Conservation (phyloP, 2,329 filamentous ascomycete genomes). For the Elsinoe arachidis region DNA sequence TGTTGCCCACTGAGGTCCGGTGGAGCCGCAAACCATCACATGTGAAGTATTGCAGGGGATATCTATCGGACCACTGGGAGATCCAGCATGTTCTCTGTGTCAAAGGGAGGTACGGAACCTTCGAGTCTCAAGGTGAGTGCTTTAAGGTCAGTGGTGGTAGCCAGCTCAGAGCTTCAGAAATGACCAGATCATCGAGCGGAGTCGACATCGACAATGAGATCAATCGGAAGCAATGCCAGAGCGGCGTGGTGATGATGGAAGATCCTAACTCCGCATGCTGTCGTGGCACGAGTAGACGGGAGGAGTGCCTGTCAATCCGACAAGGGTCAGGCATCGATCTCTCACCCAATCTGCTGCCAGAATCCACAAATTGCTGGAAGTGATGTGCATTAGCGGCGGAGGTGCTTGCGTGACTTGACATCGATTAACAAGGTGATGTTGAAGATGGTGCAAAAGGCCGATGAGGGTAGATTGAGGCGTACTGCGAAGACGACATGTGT, state of each 20-base stretch:
- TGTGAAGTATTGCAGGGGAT: too few species aligned
- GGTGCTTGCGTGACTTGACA: slow-evolving; percentile 8
- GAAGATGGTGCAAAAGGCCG: not conserved
- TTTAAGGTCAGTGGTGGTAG: too few species aligned
- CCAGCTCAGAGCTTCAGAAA: too few species aligned
- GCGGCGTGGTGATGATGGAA: not conserved
- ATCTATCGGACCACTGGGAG: too few species aligned
- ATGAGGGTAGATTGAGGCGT: not conserved
- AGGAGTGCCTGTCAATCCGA: not conserved
- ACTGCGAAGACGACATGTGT: not conserved
- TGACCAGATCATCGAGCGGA: too few species aligned
- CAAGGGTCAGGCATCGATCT: slow-evolving; percentile 4
- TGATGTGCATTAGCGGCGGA: slow-evolving; percentile 8
- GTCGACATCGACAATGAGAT: too few species aligned
- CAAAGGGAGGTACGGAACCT: too few species aligned
- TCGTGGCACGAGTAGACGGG: slow-evolving; percentile 5
- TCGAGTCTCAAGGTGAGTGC: too few species aligned
- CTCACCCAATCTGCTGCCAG: slow-evolving; percentile 2
- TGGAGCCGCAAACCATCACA: too few species aligned
- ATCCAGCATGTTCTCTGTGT: too few species aligned
- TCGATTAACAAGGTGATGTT: not conserved
- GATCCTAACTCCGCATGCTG: not conserved
- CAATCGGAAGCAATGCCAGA: not conserved
- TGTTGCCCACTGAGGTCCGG: too few species aligned
- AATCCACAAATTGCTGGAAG: not conserved